phyloP scores from a whole-genome alignment of 106 monocot species.

The Gastrodia elata region DNA sequence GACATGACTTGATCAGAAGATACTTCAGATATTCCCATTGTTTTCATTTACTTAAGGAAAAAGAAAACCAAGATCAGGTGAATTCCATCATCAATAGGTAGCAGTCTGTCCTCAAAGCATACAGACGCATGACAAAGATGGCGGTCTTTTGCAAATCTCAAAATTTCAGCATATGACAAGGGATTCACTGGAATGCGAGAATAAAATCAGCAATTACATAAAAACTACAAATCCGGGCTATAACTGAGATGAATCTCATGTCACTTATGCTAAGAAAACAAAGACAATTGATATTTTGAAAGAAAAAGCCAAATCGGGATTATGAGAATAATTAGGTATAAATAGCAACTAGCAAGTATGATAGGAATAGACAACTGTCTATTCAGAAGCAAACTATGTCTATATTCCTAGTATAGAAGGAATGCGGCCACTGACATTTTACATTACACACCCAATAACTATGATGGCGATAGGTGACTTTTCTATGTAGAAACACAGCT shows the following conservation, averaged over 20 bases:
- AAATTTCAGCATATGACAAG: background rate
- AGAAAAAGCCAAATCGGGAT: background rate
- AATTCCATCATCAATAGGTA: background rate
- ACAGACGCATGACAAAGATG: background rate
- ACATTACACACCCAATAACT: background rate
- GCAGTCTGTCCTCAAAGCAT: background rate
- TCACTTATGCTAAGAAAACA: background rate
- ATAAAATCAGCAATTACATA: background rate
- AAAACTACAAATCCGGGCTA: background rate
- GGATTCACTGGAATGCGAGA: background rate
- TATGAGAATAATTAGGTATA: background rate
- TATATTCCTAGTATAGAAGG: background rate
- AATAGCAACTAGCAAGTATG: background rate
- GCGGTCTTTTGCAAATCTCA: constrained; percentile 1
- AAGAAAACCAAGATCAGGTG: background rate
- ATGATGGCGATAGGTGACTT: background rate
- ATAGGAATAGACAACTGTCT: background rate
- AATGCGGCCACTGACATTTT: background rate
- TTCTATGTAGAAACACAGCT: background rate
- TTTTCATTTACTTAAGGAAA: background rate
- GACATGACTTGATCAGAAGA: constrained; percentile 59
- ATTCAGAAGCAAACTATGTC: background rate
- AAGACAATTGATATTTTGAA: background rate
- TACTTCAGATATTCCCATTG: constrained; percentile 23
- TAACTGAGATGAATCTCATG: background rate